phyloP scores from a whole-genome alignment of 2,329 filamentous ascomycete genomes.

The Arthroderma uncinatum region DNA sequence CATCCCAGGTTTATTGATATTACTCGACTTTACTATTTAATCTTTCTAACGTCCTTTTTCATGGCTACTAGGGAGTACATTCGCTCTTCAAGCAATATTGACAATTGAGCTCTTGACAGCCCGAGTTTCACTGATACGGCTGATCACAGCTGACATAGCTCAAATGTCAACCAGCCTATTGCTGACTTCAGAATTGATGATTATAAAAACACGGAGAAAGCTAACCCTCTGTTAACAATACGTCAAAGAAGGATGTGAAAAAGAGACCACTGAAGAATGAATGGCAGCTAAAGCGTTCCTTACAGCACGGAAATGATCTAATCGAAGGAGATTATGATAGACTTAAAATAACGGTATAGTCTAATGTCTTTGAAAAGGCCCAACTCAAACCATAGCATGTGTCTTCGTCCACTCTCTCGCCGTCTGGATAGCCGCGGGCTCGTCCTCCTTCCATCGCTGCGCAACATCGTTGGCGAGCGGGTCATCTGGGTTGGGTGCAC shows the following conservation, averaged over 20 bases:
- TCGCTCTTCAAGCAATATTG: constrained; percentile 16
- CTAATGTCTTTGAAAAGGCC: background rate
- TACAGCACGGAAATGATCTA: background rate
- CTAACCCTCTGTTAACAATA: no score
- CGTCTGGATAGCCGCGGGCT: constrained; percentile 81
- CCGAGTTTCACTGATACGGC: no score
- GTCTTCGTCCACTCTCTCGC: constrained; percentile 84
- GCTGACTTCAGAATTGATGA: background rate
- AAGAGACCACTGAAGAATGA: background rate
- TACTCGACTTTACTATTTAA: no score
- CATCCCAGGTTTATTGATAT: constrained; percentile 18
- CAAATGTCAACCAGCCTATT: background rate
- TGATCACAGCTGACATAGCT: no score
- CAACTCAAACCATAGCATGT: constrained; percentile 51
- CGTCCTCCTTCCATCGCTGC: constrained; percentile 95
- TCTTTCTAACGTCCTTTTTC: no score
- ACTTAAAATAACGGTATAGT: background rate
- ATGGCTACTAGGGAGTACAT: no score
- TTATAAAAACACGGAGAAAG: no score
- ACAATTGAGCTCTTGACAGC: background rate
- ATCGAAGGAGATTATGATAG: background rate
- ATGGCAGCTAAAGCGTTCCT: background rate
- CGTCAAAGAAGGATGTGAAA: no score
- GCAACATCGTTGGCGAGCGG: constrained; percentile 97
- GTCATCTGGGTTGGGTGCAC: constrained; percentile 93